Conservation (phyloP, 208 protist species). For the Porcisia deanei region DNA sequence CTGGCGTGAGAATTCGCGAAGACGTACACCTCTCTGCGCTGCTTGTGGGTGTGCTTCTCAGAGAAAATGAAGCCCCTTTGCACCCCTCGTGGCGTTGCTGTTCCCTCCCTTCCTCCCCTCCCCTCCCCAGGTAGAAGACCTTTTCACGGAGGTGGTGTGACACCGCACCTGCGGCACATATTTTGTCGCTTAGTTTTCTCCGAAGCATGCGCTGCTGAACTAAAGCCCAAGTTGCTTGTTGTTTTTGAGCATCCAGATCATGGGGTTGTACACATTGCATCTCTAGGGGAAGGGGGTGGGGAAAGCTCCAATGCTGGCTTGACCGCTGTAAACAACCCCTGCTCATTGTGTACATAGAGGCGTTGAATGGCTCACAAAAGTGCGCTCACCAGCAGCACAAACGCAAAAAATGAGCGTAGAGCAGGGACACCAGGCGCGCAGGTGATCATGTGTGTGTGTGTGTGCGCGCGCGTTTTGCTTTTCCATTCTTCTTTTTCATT, state of each 20-base stretch:
- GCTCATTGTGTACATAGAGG: not conserved
- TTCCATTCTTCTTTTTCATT: not conserved
- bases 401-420: not conserved
- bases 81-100: too few relatives aligned
- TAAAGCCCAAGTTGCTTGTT: not conserved
- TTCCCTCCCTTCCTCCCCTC: not conserved
- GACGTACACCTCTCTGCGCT: not conserved
- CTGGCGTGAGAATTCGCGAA: conserved; percentile 46
- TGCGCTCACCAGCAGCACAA: not conserved
- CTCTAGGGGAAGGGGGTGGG: not conserved
- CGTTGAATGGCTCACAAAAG: not conserved
- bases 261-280: not conserved
- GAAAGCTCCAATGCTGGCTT: too few relatives aligned
- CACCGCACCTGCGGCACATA: not conserved
- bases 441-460: not conserved
- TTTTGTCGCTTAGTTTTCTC: conserved; percentile 1
- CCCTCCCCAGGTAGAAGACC: too few relatives aligned
- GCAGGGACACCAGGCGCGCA: not conserved
- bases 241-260: too few relatives aligned
- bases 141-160: not conserved
- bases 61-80: not conserved
- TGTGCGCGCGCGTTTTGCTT: not conserved
- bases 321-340: not conserved
- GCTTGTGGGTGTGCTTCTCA: not conserved
- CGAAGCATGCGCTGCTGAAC: not conserved